Conservation (phyloP, 495 filamentous ascomycete species). For the Achaetomiella virescens region DNA sequence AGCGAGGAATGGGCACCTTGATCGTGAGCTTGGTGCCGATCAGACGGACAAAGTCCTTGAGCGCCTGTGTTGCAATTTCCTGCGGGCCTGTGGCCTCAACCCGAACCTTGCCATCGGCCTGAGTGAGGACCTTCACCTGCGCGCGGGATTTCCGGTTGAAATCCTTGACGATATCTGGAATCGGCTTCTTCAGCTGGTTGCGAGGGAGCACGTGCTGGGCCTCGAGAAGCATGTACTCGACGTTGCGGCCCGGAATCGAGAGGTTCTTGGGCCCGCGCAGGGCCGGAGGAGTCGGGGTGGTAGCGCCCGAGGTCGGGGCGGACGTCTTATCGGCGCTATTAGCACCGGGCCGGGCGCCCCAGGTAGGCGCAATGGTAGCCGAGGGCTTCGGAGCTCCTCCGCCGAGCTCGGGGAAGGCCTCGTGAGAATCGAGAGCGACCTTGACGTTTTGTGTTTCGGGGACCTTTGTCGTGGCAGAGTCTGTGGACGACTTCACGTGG, state of each 20-base stretch:
- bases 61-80: constrained; percentile 70
- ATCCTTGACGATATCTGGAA: constrained; percentile 75
- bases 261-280: constrained; percentile 52
- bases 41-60: constrained; percentile 78
- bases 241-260: constrained; percentile 70
- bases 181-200: constrained; percentile 71
- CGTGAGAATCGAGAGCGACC: constrained; percentile 65
- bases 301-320: constrained; percentile 51
- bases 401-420: constrained; percentile 84
- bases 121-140: constrained; percentile 65
- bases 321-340: constrained; percentile 50
- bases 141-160: constrained; percentile 85
- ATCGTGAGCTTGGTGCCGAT: constrained; percentile 78
- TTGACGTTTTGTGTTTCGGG: constrained; percentile 57
- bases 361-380: constrained; percentile 56
- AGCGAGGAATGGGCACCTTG: constrained; percentile 72
- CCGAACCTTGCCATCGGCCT: constrained; percentile 59
- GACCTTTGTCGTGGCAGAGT: constrained; percentile 48
- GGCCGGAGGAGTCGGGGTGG: constrained; percentile 46
- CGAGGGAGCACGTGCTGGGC: constrained; percentile 66
- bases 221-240: constrained; percentile 63
- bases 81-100: constrained; percentile 77
- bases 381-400: constrained; percentile 57
- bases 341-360: constrained; percentile 37
- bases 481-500: constrained; percentile 35